A percentile compares a stretch with the other conserved stretches of the same genome.
phyloP scores from a whole-genome alignment of 2,329 filamentous ascomycete genomes.

The Aspergillus pseudoglaucus region DNA sequence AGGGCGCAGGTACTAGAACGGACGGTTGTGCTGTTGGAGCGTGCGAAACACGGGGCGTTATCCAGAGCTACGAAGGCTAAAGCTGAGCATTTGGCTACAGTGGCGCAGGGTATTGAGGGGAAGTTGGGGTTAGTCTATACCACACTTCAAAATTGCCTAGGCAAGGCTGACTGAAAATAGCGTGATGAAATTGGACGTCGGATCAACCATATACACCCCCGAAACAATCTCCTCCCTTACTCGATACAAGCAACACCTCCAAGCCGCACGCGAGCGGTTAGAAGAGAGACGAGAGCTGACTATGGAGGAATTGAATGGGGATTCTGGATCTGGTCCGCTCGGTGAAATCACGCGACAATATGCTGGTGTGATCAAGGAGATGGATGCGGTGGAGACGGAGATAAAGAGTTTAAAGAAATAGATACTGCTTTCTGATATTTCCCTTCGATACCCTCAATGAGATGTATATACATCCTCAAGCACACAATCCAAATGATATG shows the following conservation, averaged over 20 bases:
- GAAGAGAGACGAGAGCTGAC: slow-evolving; percentile 24
- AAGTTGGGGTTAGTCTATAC: slow-evolving; percentile 25
- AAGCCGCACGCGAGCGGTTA: slow-evolving; percentile 21
- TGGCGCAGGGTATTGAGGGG: slow-evolving; percentile 32
- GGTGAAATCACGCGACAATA: slow-evolving; percentile 34
- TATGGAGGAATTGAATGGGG: slow-evolving; percentile 25
- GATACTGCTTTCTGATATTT: neutral
- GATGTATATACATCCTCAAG: neutral
- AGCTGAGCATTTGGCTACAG: slow-evolving; percentile 33
- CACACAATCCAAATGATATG: neutral
- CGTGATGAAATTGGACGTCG: slow-evolving; percentile 31
- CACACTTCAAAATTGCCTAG: neutral
- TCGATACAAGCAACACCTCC: slow-evolving; percentile 28
- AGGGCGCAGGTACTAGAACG: slow-evolving; percentile 30
- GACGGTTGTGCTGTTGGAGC: slow-evolving; percentile 34
- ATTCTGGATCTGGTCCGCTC: slow-evolving; percentile 24
- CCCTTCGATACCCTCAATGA: slow-evolving; percentile 4
- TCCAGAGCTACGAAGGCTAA: slow-evolving; percentile 31
- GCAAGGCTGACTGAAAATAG: slow-evolving; percentile 14
- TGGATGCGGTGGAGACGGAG: slow-evolving; percentile 25
- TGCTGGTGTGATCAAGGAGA: slow-evolving; percentile 30
- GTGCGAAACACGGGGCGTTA: slow-evolving; percentile 33
- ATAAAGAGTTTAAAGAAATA: slow-evolving; percentile 22
- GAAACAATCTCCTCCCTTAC: slow-evolving; percentile 28
- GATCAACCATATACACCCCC: slow-evolving; percentile 32